Evolutionary conservation across 805 yeast genomes (phyloP).

Genomic region (Spencermartinsiella europaea): DNA sequence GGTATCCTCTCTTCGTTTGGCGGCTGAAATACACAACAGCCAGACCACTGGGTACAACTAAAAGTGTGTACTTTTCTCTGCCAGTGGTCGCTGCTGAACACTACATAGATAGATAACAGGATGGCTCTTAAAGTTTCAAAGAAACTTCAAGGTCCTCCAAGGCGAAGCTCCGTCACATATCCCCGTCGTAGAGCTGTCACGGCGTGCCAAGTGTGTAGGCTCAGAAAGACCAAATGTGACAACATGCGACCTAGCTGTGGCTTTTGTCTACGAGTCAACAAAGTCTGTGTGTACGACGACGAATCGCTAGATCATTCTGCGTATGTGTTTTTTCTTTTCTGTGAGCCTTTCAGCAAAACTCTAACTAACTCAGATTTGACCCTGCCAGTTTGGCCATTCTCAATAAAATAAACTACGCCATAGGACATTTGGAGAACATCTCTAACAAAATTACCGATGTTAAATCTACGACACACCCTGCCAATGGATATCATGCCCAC

Average conservation of each 20-base stretch:
- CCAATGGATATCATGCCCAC: neutral
- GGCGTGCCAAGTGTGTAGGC: constrained; percentile 69
- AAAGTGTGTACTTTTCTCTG: too few species aligned
- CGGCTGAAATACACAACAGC: too few species aligned
- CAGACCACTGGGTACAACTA: too few species aligned
- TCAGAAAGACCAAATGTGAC: constrained; percentile 52
- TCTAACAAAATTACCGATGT: constrained; percentile 5
- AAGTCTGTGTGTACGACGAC: constrained; percentile 47
- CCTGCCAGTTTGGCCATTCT: constrained; percentile 19
- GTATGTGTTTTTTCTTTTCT: too few species aligned
- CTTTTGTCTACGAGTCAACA: constrained; percentile 50
- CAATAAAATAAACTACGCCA: constrained; percentile 11
- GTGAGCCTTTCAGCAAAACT: too few species aligned
- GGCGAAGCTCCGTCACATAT: constrained; percentile 1
- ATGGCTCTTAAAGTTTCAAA: neutral
- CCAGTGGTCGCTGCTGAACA: too few species aligned
- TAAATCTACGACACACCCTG: neutral
- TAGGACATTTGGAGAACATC: constrained; percentile 11
- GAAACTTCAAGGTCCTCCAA: neutral
- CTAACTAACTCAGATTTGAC: constrained; percentile 10
- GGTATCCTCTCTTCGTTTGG: too few species aligned
- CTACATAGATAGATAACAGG: too few species aligned
- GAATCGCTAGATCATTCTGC: constrained; percentile 12
- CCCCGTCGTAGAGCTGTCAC: constrained; percentile 49
- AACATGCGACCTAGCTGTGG: constrained; percentile 52